Evolutionary conservation across 208 protist species (phyloP), one percentile per base, ranked within the genome.

Genomic region (Phytomonas francai): DNA sequence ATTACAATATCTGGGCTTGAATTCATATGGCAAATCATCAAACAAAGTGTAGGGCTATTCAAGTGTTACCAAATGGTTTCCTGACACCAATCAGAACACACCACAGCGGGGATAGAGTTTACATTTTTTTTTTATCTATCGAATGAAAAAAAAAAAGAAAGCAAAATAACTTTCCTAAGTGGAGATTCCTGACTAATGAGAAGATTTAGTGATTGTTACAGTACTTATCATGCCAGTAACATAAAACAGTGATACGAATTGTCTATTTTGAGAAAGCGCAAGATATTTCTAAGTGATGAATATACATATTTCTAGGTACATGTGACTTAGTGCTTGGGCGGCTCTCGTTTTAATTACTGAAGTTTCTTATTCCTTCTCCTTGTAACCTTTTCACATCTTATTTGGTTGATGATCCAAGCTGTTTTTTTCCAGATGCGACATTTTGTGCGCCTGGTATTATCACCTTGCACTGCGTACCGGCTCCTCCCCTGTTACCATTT

Each of bases 301-400:
- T 36, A 36, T 36, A 36, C 33, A 36, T 36, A 8, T 36, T 36
- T 36, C 33, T 8, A 36, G 3, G 33, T 8, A 36, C 8, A 8
- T 54, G 45, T 54, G 3, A 25, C 45, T 22, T 54, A 19, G 45
- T 6, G 45, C 45, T 54, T 25, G 19, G 19, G 19, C 1, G 11
- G 22, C 25, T 54, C 16, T 25, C 25, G 8, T 63, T 22, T 27
- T 33, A 32, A 34, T 42, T 30, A 25, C 28, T 28, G 7, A 25
- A 16, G 12, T 58, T 58, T 64, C 4, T 60, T 68, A 9, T 49
- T 34, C 7, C n/a, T 54, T 27, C 62, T 68, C 31, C 34, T 30
- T 71, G 27, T 71, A 65, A 34, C 42, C 61, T 42, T 71, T 64
- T 71, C 32, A 54, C 68, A 62, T n/a, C 28, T 66, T 56, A 22